These are phyloP conservation scores for Kickxella alabastrina DNA, from an alignment of 192 early-diverging fungal genomes.

Conservation along the genomic window DNA sequence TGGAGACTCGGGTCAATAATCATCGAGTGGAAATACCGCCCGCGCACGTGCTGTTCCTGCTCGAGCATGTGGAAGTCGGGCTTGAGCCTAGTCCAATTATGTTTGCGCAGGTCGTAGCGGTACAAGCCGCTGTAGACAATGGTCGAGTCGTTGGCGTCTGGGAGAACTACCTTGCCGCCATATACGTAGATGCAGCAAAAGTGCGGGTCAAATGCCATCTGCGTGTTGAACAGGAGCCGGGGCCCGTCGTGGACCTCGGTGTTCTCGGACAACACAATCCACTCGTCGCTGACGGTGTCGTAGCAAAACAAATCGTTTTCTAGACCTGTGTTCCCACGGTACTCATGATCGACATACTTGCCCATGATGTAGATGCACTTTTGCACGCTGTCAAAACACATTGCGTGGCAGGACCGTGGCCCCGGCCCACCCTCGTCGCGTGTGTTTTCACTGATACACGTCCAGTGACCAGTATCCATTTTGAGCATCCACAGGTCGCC, in stretches of 20 bases:
- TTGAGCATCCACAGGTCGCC: conserved; percentile 86
- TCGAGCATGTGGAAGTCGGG: conserved; percentile 57
- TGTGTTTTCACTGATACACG: conserved; percentile 73
- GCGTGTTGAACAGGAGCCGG: conserved; percentile 85
- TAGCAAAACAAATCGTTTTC: conserved; percentile 90
- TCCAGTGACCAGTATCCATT: conserved; percentile 64
- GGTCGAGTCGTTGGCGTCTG: conserved; percentile 56
- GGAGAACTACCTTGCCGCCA: conserved; percentile 74
- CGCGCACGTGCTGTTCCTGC: conserved; percentile 64
- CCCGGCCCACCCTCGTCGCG: conserved; percentile 73
- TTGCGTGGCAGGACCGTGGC: conserved; percentile 88
- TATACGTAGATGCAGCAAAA: conserved; percentile 79
- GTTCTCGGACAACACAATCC: conserved; percentile 72
- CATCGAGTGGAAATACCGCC: conserved; percentile 89
- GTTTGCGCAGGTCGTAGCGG: conserved; percentile 64
- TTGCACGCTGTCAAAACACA: conserved; percentile 77
- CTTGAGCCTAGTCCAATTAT: conserved; percentile 73
- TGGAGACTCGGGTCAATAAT: conserved; percentile 68
- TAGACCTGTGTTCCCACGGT: conserved; percentile 60
- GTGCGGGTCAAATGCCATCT: conserved; percentile 83
- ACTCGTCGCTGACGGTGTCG: conserved; percentile 61
- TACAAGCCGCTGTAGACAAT: conserved; percentile 86
- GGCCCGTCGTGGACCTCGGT: conserved; percentile 85
- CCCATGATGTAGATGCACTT: conserved; percentile 80
- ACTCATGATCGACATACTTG: conserved; percentile 80